phyloP scores from a whole-genome alignment of 2,329 filamentous ascomycete genomes.

The Ophiostoma australiae region DNA sequence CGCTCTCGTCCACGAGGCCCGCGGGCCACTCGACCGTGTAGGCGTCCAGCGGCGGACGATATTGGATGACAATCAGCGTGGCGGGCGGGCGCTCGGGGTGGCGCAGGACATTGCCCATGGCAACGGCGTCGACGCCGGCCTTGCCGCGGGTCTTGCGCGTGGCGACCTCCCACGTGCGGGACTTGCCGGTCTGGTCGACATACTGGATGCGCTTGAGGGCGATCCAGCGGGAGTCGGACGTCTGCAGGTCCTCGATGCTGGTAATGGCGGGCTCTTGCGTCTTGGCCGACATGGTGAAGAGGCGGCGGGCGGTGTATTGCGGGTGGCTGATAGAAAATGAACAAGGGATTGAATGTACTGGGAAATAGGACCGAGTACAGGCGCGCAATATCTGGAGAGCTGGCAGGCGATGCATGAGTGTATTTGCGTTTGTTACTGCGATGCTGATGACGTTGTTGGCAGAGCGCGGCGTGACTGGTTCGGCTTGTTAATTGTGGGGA shows the following conservation, averaged over 20 bases:
- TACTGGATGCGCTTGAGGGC: conserved; percentile 54
- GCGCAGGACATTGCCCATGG: conserved; percentile 56
- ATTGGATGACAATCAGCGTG: conserved; percentile 33
- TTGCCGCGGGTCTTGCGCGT: conserved; percentile 53
- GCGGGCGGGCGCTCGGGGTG: conserved; percentile 41
- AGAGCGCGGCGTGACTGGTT: background rate
- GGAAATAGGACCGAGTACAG: background rate
- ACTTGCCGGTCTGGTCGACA: conserved; percentile 50
- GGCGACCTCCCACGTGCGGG: conserved; percentile 56
- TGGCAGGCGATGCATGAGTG: background rate
- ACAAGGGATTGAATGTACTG: background rate
- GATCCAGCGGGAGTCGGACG: conserved; percentile 52
- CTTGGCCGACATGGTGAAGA: conserved; percentile 37
- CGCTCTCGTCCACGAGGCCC: conserved; percentile 48
- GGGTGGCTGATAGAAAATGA: background rate
- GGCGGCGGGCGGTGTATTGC: background rate
- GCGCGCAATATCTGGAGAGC: background rate
- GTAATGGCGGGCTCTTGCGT: conserved; percentile 45
- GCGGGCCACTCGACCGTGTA: conserved; percentile 53
- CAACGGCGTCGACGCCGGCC: conserved; percentile 55
- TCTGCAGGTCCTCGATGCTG: conserved; percentile 44
- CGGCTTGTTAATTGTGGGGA: background rate
- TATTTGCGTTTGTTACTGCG: background rate
- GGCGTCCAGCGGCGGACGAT: conserved; percentile 40
- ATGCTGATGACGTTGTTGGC: background rate